A percentile compares a stretch with the other conserved stretches of the same genome.
phyloP scores from a whole-genome alignment of 768 basidiomycete genomes.

The Dendrothele bispora region DNA sequence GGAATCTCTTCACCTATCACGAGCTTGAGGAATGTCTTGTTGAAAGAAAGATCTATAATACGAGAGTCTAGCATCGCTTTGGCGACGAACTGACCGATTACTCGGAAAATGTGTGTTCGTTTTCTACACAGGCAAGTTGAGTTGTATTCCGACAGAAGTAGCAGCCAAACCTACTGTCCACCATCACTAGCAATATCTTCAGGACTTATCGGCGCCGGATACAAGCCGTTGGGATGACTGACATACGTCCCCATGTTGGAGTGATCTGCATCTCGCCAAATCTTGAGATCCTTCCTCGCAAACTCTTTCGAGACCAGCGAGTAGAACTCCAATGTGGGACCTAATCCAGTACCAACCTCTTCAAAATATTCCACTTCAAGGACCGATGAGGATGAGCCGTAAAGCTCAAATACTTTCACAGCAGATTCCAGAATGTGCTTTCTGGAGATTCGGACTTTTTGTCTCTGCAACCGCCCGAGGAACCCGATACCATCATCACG shows the following conservation, averaged over 20 bases:
- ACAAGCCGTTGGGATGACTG: constrained; percentile 81
- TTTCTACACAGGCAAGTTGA: constrained; percentile 48
- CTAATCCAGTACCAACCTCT: constrained; percentile 96
- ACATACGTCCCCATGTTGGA: constrained; percentile 68
- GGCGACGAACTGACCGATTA: constrained; percentile 94
- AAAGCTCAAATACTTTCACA: constrained; percentile 94
- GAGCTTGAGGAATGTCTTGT: constrained; percentile 91
- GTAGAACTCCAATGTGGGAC: constrained; percentile 98
- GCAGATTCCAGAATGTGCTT: constrained; percentile 95
- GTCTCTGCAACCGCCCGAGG: constrained; percentile 88
- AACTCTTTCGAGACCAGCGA: constrained; percentile 97
- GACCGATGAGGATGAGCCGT: constrained; percentile 90
- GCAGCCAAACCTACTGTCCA: constrained; percentile 57
- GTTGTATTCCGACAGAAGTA: constrained; percentile 2
- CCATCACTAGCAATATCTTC: constrained; percentile 72
- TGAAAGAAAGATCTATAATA: constrained; percentile 94
- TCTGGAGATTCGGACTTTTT: constrained; percentile 95
- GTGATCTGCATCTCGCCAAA: constrained; percentile 89
- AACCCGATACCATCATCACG: constrained; percentile 92
- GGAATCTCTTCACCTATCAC: constrained; percentile 87
- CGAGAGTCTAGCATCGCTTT: constrained; percentile 97
- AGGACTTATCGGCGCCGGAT: constrained; percentile 77
- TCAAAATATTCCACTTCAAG: constrained; percentile 99
- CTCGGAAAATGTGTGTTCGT: constrained; percentile 80
- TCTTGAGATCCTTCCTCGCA: constrained; percentile 79